phyloP scores from a whole-genome alignment of 2,329 filamentous ascomycete genomes.

The Colletotrichum sp. region DNA sequence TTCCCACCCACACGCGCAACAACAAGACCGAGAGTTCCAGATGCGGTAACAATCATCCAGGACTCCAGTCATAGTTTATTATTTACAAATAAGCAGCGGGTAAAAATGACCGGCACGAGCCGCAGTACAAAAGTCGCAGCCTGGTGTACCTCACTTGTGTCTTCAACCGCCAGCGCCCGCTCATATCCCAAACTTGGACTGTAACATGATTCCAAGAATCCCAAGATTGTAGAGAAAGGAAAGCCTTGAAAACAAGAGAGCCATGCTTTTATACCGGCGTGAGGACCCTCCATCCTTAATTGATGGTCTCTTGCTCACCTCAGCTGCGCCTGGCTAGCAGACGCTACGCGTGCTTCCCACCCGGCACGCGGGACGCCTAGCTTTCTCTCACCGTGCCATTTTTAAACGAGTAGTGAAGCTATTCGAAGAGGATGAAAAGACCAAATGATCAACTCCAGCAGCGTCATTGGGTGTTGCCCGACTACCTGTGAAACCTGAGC shows the following conservation, averaged over 20 bases:
- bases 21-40: no score
- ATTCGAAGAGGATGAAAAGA: background rate
- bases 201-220: no score
- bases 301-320: background rate
- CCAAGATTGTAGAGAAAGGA: no score
- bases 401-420: background rate
- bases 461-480: rapidly evolving
- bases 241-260: no score
- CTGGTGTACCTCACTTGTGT: background rate
- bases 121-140: rapidly evolving
- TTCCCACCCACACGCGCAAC: no score
- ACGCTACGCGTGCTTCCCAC: background rate
- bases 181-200: no score
- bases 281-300: background rate
- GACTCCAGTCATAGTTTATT: no score
- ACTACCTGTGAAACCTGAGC: rapidly evolving
- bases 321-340: background rate
- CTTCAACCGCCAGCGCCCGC: background rate
- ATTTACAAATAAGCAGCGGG: rapidly evolving
- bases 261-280: background rate
- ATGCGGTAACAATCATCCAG: no score
- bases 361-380: no score
- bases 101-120: rapidly evolving
- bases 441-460: background rate
- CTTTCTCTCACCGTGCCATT: background rate